These are phyloP conservation scores for Leccinum imitatum DNA, from an alignment of 768 basidiomycete genomes.

Conservation along the genomic window DNA sequence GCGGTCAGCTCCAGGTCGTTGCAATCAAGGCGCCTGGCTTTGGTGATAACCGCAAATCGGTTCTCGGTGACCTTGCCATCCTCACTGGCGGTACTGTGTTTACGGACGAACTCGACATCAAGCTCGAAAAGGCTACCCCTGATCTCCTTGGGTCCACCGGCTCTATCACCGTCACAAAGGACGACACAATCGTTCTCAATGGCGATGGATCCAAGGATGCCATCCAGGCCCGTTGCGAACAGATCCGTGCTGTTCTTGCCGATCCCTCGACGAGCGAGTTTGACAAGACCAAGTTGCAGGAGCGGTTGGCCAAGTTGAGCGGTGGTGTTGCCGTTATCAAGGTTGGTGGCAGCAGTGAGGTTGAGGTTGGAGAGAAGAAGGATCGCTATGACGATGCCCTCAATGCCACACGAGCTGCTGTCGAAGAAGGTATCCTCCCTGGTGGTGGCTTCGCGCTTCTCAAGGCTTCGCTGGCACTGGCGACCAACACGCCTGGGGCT, in stretches of 20 bases:
- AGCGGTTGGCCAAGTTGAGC: slow-evolving; percentile 92
- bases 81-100: slow-evolving; percentile 98
- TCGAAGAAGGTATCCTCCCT: slow-evolving; percentile 97
- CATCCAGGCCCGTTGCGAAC: slow-evolving; percentile 92
- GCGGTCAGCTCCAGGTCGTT: slow-evolving; percentile 91
- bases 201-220: slow-evolving; percentile 89
- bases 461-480: slow-evolving; percentile 74
- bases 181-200: slow-evolving; percentile 95
- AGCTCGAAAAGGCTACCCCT: slow-evolving; percentile 85
- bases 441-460: slow-evolving; percentile 94
- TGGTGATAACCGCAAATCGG: slow-evolving; percentile 98
- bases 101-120: slow-evolving; percentile 95
- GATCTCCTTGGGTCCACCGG: slow-evolving; percentile 92
- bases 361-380: slow-evolving; percentile 99
- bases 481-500: slow-evolving; percentile 51
- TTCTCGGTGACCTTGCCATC: slow-evolving; percentile 96
- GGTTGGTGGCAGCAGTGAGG: slow-evolving; percentile 91
- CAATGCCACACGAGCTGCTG: slow-evolving; percentile 95
- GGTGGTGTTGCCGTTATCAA: slow-evolving; percentile 99
- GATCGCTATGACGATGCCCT: slow-evolving; percentile 96
- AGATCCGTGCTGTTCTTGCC: slow-evolving; percentile 80
- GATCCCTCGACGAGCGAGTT: slow-evolving; percentile 90
- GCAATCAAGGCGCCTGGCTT: slow-evolving; percentile 98
- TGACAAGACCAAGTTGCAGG: slow-evolving; percentile 93
- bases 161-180: slow-evolving; percentile 92